Evolutionary conservation across 176 grass and related monocot genomes (phyloP).

Genomic region (Pharus latifolius): DNA sequence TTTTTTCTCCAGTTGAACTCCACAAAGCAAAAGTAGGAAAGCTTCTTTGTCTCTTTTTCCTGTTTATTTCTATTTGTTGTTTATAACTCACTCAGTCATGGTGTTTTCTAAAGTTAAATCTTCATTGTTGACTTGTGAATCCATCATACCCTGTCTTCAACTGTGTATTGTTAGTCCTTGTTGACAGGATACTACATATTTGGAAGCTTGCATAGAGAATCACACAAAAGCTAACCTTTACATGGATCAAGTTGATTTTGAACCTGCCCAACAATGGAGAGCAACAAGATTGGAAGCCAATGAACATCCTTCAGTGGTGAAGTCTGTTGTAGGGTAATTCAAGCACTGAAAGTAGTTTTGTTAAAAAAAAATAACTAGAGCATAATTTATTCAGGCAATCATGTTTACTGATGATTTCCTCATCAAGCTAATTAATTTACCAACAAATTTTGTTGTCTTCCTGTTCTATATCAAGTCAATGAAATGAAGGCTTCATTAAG

Average conservation of each 20-base stretch:
- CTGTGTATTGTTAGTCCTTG: slow-evolving; percentile 19
- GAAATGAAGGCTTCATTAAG: not conserved
- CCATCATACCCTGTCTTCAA: slow-evolving; percentile 22
- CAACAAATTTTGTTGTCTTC: not conserved
- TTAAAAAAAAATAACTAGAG: not conserved
- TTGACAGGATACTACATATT: slow-evolving; percentile 79
- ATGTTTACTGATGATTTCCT: slow-evolving; percentile 3
- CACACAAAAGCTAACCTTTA: slow-evolving; percentile 97
- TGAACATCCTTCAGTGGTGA: slow-evolving; percentile 49
- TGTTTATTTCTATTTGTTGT: slow-evolving; percentile 10
- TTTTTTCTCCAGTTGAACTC: slow-evolving; percentile 2
- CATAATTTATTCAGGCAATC: not conserved
- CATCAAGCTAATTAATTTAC: not conserved
- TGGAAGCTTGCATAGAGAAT: slow-evolving; percentile 99
- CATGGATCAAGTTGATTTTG: slow-evolving; percentile 99
- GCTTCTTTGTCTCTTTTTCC: not conserved
- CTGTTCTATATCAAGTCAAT: not conserved
- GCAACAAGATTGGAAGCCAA: slow-evolving; percentile 80
- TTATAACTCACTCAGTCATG: not conserved
- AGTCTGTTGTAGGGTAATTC: slow-evolving; percentile 53
- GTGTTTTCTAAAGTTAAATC: not conserved
- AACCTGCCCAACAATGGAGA: slow-evolving; percentile 82
- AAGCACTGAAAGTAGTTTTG: not conserved
- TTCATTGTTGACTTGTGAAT: slow-evolving; percentile 7
- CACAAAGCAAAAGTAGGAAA: not conserved